phyloP scores from a whole-genome alignment of 495 filamentous ascomycete species.

The Lophiotrema nucula region DNA sequence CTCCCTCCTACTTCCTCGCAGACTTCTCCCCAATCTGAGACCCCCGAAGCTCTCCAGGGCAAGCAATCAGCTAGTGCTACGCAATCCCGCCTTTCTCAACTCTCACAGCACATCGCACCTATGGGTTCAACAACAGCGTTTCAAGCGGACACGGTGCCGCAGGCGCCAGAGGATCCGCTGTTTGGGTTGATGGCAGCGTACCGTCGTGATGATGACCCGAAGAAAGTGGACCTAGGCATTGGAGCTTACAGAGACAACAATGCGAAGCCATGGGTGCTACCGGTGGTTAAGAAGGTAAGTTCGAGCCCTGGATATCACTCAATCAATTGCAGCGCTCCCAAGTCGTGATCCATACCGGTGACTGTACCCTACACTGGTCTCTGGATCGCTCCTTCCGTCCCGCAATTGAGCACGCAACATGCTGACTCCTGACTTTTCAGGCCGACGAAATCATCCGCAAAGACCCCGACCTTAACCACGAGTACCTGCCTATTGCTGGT shows the following conservation, averaged over 20 bases:
- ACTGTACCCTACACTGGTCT: neutral
- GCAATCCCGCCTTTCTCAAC: conserved; percentile 46
- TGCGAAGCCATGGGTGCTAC: conserved; percentile 97
- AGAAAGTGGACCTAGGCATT: conserved; percentile 95
- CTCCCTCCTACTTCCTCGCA: conserved; percentile 7
- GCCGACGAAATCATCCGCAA: conserved; percentile 83
- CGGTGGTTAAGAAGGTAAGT: conserved; percentile 89
- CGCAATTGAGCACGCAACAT: conserved; percentile 9
- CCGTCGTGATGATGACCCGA: conserved; percentile 73
- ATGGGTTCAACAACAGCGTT: conserved; percentile 58
- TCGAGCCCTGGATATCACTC: no score
- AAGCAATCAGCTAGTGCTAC: no score
- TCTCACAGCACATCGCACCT: conserved; percentile 53
- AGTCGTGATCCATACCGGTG: no score
- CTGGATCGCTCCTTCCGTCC: neutral
- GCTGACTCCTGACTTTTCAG: conserved; percentile 46
- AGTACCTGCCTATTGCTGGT: conserved; percentile 96
- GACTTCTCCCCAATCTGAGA: neutral
- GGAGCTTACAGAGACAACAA: conserved; percentile 94
- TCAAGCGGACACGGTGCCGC: conserved; percentile 72
- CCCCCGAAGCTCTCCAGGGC: no score
- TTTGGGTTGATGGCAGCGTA: conserved; percentile 92
- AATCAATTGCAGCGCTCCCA: no score
- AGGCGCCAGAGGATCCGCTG: conserved; percentile 91
- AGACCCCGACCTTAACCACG: conserved; percentile 90